These are phyloP conservation scores for Quercus bicolor DNA, from an alignment of 306 rosid species.

Conservation along the genomic window DNA sequence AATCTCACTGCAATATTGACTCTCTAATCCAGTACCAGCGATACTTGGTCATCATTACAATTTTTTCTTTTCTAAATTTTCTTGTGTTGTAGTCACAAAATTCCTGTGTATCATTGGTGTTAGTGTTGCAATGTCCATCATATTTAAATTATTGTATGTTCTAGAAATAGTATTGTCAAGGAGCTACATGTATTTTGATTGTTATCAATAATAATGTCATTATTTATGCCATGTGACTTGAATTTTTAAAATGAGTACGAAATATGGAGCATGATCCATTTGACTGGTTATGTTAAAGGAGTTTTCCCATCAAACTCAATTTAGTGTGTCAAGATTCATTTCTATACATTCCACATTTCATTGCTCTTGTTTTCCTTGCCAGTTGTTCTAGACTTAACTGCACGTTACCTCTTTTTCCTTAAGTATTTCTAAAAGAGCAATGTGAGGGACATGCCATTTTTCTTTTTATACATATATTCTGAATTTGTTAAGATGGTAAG, in stretches of 20 bases:
- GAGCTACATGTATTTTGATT: conserved; percentile 20
- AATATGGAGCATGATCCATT: not conserved
- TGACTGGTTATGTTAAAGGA: not conserved
- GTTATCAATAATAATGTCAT: conserved; percentile 30
- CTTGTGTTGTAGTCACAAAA: conserved; percentile 21
- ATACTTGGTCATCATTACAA: conserved; percentile 20
- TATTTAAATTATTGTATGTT: conserved; percentile 2
- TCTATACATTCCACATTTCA: too few relatives aligned
- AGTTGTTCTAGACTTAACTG: too few relatives aligned
- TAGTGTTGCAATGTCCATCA: conserved; percentile 20
- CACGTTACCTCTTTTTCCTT: too few relatives aligned
- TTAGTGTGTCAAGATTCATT: not conserved
- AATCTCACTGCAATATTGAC: conserved; percentile 7
- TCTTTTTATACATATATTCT: too few relatives aligned
- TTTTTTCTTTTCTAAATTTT: conserved; percentile 20
- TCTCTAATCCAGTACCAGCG: conserved; percentile 15
- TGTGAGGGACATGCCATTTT: too few relatives aligned
- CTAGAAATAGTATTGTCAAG: conserved; percentile 31
- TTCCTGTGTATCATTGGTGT: conserved; percentile 6
- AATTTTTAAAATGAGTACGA: not conserved
- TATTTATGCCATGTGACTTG: not conserved
- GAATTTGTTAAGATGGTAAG: too few relatives aligned
- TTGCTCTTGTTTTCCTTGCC: too few relatives aligned
- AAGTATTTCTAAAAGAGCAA: too few relatives aligned
- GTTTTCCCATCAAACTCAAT: not conserved